Evolutionary conservation across 2,329 filamentous ascomycete genomes (phyloP).

Genomic region (Aureobasidium sp.): DNA sequence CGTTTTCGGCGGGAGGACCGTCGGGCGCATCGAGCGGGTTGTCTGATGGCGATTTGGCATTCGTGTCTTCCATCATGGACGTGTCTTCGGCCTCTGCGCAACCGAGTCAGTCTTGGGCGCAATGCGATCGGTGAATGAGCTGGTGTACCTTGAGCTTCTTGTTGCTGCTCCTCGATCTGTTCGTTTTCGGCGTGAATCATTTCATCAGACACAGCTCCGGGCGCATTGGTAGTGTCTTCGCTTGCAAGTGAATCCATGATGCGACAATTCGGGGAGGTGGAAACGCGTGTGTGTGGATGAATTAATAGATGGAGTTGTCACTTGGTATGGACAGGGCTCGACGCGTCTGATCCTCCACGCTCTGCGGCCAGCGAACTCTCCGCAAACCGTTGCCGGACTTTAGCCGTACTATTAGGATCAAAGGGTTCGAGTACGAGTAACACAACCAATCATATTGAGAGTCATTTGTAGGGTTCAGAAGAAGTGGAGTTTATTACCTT

Average conservation of each 20-base stretch:
- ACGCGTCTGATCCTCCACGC: slow-evolving; percentile 1
- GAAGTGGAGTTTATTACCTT: too few species aligned
- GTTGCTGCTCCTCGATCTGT: slow-evolving; percentile 21
- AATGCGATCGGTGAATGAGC: neutral
- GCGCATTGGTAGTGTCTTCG: slow-evolving; percentile 20
- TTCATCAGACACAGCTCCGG: slow-evolving; percentile 26
- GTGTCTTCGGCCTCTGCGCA: slow-evolving; percentile 21
- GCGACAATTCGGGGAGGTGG: neutral
- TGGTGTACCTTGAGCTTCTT: slow-evolving; percentile 13
- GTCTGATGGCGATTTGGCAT: slow-evolving; percentile 23
- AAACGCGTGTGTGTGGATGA: neutral
- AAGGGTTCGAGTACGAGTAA: neutral
- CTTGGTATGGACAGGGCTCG: neutral
- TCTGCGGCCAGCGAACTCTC: neutral
- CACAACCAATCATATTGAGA: too few species aligned
- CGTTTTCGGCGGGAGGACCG: slow-evolving; percentile 25
- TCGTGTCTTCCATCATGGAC: slow-evolving; percentile 25
- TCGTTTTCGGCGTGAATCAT: slow-evolving; percentile 29
- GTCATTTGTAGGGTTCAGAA: too few species aligned
- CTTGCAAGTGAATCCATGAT: slow-evolving; percentile 15
- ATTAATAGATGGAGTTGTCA: neutral
- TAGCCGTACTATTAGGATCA: neutral
- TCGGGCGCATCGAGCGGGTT: slow-evolving; percentile 31
- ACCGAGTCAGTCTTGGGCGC: neutral
- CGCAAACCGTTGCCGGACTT: neutral